Evolutionary conservation across 768 basidiomycete genomes (phyloP), one percentile per base, ranked within the genome.

Genomic region (Pholiota microspora): DNA sequence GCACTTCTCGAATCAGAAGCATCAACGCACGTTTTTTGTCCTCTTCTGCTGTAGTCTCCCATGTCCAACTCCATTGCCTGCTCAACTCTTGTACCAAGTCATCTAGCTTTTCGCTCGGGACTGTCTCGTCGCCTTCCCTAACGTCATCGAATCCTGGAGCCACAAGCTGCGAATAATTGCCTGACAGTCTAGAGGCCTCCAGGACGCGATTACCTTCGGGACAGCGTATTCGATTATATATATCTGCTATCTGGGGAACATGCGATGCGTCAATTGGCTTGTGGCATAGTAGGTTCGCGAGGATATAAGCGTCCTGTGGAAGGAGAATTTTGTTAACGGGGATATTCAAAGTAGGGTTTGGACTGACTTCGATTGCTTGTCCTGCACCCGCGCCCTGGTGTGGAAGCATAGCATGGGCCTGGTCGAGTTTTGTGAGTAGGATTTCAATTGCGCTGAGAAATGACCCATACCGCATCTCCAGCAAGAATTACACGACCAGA

Each of bases 381-480:
- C 51, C 51, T 7, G 51, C 51, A 4, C 51, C 51, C 2, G 51
- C 27, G 0, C 51, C 51, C 13, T 53, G 51, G 21, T 53, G 45
- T 23, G 51, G 51, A 8, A 31, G 51, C 51, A 53, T 53, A 3
- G 51, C 51, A 16, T 53, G 51, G 4, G 51, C 51, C 51, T 53
- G 36, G 13, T 25, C 21, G 15, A 16, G 6, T 28, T 23, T 13
- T 3, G 45, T 18, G 9, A 24, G 13, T 16, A 13, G 29, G 8
- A 27, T 34, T 13, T 25, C 18, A 34, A 9, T 7, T 8, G 13
- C 3, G 4, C 6, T 29, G 18, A 18, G 3, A 23, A 32, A 53
- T 35, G 5, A 32, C 2, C 18, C n/a, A 5, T 59, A 78, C 77
- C 4, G 82, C 75, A 57, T 83, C 82, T 16, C 81, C 83, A 4